phyloP scores from a whole-genome alignment of 176 grass and related monocot genomes.

The Rhynchospora pubera region DNA sequence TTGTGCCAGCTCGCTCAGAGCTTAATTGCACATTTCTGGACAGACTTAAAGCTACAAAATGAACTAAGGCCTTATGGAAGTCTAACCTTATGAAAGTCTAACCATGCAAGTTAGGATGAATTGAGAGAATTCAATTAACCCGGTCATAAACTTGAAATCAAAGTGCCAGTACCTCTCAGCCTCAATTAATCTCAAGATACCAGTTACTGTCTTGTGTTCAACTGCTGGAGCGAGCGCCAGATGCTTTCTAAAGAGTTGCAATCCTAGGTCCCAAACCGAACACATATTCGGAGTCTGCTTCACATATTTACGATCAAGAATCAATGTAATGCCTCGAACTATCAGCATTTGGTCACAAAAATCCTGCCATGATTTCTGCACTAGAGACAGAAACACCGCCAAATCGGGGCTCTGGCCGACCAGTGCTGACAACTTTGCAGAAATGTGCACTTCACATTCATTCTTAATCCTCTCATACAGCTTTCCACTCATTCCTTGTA shows the following conservation, averaged over 20 bases:
- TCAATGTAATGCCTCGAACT: constrained; percentile 92
- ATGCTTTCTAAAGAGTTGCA: constrained; percentile 88
- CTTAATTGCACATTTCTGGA: constrained; percentile 14
- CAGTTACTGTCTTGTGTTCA: constrained; percentile 90
- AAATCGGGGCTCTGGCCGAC: constrained; percentile 95
- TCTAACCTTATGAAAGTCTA: not conserved
- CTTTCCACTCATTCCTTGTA: constrained; percentile 81
- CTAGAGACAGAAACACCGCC: constrained; percentile 80
- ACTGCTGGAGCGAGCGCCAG: constrained; percentile 51
- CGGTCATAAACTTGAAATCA: constrained; percentile 1
- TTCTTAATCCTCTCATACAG: constrained; percentile 78
- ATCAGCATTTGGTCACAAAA: constrained; percentile 99
- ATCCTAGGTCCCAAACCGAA: constrained; percentile 93
- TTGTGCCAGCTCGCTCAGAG: not conserved
- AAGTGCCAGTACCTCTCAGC: constrained; percentile 72
- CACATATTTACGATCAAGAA: constrained; percentile 98
- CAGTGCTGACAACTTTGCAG: constrained; percentile 66
- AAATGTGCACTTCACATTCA: constrained; percentile 93
- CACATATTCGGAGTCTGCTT: constrained; percentile 74
- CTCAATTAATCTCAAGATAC: constrained; percentile 95
- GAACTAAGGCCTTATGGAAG: not conserved
- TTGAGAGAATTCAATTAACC: not conserved
- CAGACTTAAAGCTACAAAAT: not conserved
- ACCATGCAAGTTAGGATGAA: not conserved
- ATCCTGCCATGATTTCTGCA: constrained; percentile 97